Evolutionary conservation across 805 yeast genomes (phyloP).

Genomic region (Metschnikowia picachoensis): DNA sequence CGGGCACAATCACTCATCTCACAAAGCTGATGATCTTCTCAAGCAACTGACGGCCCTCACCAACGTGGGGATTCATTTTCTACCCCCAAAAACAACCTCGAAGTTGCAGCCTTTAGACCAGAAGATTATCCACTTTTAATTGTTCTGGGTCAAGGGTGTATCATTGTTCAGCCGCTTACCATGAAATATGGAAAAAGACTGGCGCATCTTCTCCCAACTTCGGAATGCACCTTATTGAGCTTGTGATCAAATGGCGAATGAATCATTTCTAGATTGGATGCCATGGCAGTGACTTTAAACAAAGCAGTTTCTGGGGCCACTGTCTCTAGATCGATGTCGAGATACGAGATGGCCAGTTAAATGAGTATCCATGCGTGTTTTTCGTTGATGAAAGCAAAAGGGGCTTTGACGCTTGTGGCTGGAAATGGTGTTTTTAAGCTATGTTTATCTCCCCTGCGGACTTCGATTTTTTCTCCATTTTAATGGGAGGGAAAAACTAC

Average conservation of each 20-base stretch:
- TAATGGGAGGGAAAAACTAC: slow-evolving; percentile 18
- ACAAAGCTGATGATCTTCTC: too few relatives aligned
- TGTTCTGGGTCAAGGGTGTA: too few relatives aligned
- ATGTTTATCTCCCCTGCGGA: slow-evolving; percentile 7
- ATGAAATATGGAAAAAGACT: slow-evolving; percentile 48
- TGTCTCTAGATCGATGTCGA: slow-evolving; percentile 47
- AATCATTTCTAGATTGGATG: slow-evolving; percentile 17
- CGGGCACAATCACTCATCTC: slow-evolving; percentile 14
- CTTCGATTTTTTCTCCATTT: slow-evolving; percentile 14
- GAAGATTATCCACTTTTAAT: too few relatives aligned
- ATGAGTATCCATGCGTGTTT: slow-evolving; percentile 17
- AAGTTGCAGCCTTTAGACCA: too few relatives aligned
- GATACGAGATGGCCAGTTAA: slow-evolving; percentile 37
- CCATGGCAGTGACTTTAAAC: slow-evolving; percentile 34
- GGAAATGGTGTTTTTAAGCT: slow-evolving; percentile 18
- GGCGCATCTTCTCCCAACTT: slow-evolving; percentile 35
- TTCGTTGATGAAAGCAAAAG: slow-evolving; percentile 19
- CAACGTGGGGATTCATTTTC: slow-evolving; percentile 8
- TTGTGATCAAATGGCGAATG: slow-evolving; percentile 32
- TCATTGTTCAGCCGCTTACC: slow-evolving; percentile 49
- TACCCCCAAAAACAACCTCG: too few relatives aligned
- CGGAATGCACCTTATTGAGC: slow-evolving; percentile 36
- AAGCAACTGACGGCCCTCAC: too few relatives aligned
- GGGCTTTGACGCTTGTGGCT: slow-evolving; percentile 10
- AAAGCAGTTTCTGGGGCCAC: slow-evolving; percentile 50